These are phyloP conservation scores for Aechmea fasciata DNA, from an alignment of 176 grass and related monocot genomes.

Conservation along the genomic window DNA sequence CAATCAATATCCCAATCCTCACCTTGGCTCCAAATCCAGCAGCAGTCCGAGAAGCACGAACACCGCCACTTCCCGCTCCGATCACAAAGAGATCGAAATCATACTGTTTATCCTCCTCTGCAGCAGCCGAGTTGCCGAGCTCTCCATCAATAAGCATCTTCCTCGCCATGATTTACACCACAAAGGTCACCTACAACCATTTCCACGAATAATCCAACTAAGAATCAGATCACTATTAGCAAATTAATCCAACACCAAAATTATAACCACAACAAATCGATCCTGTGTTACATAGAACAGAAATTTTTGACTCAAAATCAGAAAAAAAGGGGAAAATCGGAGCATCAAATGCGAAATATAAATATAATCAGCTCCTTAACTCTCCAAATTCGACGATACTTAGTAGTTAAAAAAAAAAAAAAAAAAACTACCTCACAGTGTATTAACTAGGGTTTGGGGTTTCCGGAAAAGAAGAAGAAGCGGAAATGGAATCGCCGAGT, in stretches of 20 bases:
- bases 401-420: neutral
- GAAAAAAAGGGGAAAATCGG: no score
- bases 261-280: neutral
- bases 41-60: constrained; percentile 70
- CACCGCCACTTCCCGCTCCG: constrained; percentile 87
- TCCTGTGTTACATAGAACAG: no score
- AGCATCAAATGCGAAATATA: no score
- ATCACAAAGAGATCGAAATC: constrained; percentile 94
- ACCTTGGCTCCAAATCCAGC: constrained; percentile 86
- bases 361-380: no score
- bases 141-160: constrained; percentile 85
- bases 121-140: neutral
- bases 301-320: no score
- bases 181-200: neutral
- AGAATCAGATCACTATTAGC: no score
- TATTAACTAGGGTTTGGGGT: neutral
- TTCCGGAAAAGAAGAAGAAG: constrained; percentile 2
- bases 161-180: constrained; percentile 49
- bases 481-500: constrained; percentile 15
- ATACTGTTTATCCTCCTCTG: constrained; percentile 24
- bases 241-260: neutral
- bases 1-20: neutral
- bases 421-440: neutral
- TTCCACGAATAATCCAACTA: neutral
- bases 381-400: no score